A percentile compares a stretch with the other conserved stretches of the same genome.
Evolutionary conservation across 139 green algal genomes (phyloP).

Genomic region (Chlamydomonas schloesseri): DNA sequence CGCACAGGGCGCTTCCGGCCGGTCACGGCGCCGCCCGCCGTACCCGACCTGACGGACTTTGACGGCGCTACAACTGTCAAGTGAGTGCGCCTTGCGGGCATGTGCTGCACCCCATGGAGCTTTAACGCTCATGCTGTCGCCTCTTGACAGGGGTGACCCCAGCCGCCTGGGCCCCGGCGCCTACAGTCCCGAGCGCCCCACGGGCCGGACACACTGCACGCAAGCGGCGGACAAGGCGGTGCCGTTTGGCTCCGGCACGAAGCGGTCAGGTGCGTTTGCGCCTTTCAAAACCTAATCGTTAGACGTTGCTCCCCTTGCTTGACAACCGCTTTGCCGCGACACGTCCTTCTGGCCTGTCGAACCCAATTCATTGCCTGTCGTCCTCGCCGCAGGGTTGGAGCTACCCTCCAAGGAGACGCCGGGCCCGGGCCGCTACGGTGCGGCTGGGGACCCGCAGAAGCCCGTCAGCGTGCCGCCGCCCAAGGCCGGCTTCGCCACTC

Average conservation of each 20-base stretch:
- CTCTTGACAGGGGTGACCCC: slow-evolving; percentile 18
- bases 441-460: neutral
- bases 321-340: too few relatives aligned
- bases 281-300: neutral
- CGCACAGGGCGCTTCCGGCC: slow-evolving; percentile 31
- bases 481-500: slow-evolving; percentile 15
- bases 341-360: too few relatives aligned
- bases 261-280: neutral
- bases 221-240: neutral
- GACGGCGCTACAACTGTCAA: neutral
- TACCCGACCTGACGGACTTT: slow-evolving; percentile 24
- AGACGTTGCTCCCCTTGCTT: neutral
- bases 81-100: neutral
- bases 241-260: slow-evolving; percentile 16
- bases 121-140: neutral
- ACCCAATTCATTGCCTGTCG: too few relatives aligned
- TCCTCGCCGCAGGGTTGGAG: slow-evolving; percentile 15
- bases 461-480: slow-evolving; percentile 6
- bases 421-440: slow-evolving; percentile 14
- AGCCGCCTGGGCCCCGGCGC: slow-evolving; percentile 23
- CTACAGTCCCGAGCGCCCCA: slow-evolving; percentile 30
- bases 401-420: neutral
- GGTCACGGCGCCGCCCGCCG: slow-evolving; percentile 19
- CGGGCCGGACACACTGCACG: neutral
- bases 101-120: neutral